A percentile compares a stretch with the other conserved stretches of the same genome.
Evolutionary conservation across 768 basidiomycete genomes (phyloP).

Genomic region (Amanita brunnescens): DNA sequence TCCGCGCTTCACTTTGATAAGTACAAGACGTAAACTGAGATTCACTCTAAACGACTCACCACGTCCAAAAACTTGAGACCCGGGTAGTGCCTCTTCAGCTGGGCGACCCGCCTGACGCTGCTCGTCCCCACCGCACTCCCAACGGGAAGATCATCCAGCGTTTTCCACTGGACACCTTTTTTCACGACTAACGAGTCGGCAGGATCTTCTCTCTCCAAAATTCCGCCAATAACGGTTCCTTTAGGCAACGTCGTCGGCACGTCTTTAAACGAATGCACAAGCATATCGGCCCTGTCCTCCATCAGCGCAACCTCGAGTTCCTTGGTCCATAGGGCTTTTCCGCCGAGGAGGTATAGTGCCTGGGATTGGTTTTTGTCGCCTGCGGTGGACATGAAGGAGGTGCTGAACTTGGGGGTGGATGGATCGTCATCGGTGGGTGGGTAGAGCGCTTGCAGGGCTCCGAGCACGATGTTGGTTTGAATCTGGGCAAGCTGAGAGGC

Average conservation of each 20-base stretch:
- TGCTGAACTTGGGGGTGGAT: conserved; percentile 23
- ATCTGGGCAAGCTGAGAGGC: conserved; percentile 83
- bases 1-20: conserved; percentile 42
- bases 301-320: conserved; percentile 86
- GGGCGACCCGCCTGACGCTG: conserved; percentile 87
- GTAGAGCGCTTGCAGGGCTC: conserved; percentile 48
- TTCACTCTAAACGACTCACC: conserved; percentile 40
- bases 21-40: background rate
- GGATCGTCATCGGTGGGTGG: conserved; percentile 33
- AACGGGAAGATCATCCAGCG: conserved; percentile 72
- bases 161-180: conserved; percentile 56
- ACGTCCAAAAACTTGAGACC: conserved; percentile 77
- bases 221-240: conserved; percentile 78
- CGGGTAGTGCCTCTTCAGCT: conserved; percentile 73
- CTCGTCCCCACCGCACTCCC: conserved; percentile 94
- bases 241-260: conserved; percentile 82
- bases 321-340: conserved; percentile 93
- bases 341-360: conserved; percentile 78
- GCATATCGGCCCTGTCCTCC: conserved; percentile 71
- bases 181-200: conserved; percentile 86
- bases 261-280: conserved; percentile 91
- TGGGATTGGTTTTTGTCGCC: conserved; percentile 90
- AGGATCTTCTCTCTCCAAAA: conserved; percentile 82
- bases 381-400: conserved; percentile 51
- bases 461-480: conserved; percentile 78